Evolutionary conservation across 2,329 filamentous ascomycete species (phyloP).

Genomic region (Eutypella sp.): DNA sequence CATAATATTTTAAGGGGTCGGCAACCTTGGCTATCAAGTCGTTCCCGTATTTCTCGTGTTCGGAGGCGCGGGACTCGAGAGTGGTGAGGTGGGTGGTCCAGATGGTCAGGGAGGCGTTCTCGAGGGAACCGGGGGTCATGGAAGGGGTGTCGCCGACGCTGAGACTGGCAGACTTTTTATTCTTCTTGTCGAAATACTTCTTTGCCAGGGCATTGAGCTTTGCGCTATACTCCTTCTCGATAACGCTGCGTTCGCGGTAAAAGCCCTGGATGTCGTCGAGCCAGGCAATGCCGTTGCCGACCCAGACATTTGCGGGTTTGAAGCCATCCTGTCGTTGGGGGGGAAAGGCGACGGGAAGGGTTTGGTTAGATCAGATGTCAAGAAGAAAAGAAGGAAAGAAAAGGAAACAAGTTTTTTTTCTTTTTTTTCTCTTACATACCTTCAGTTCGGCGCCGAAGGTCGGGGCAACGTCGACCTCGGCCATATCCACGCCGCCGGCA

Average conservation of each 20-base stretch:
- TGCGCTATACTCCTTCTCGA: constrained; percentile 94
- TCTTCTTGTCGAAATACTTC: constrained; percentile 97
- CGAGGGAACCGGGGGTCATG: constrained; percentile 91
- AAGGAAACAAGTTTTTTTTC: background rate
- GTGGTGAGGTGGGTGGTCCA: constrained; percentile 93
- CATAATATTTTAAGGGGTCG: constrained; percentile 76
- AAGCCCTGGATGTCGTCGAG: constrained; percentile 96
- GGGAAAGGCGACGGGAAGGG: too few species aligned
- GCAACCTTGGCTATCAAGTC: constrained; percentile 77
- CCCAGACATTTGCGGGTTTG: constrained; percentile 91
- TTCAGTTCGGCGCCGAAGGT: constrained; percentile 93
- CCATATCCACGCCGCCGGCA: too few species aligned
- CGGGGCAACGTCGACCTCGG: constrained; percentile 75
- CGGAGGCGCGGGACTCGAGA: constrained; percentile 78
- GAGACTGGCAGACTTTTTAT: constrained; percentile 77
- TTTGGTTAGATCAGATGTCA: too few species aligned
- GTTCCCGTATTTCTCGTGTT: constrained; percentile 80
- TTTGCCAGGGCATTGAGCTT: constrained; percentile 85
- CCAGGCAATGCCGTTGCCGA: constrained; percentile 84
- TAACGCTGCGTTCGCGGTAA: constrained; percentile 87
- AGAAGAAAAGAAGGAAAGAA: constrained; percentile 13
- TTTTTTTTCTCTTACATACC: constrained; percentile 52
- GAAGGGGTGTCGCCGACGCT: constrained; percentile 91
- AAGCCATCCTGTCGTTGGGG: constrained; percentile 81
- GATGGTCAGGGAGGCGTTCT: constrained; percentile 93